Conservation (phyloP, 768 basidiomycete species). For the Leccinum truebloodii region DNA sequence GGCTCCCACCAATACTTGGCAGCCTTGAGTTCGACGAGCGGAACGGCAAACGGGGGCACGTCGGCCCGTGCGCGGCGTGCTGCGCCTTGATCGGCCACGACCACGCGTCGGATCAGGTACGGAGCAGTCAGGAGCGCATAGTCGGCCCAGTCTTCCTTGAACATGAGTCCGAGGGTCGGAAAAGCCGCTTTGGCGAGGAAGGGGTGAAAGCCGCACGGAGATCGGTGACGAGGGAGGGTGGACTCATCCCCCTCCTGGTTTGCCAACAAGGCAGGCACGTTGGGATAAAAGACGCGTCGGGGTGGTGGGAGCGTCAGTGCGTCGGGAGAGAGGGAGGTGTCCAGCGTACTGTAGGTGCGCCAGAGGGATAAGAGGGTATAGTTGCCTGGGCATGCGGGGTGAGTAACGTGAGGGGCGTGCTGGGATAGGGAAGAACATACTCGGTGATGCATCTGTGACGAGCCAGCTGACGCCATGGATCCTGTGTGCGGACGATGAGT, state of each 20-base stretch:
- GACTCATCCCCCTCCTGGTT: constrained; percentile 30
- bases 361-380: constrained; percentile 76
- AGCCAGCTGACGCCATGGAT: constrained; percentile 73
- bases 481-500: constrained; percentile 33
- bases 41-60: constrained; percentile 37
- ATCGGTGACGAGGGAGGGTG: constrained; percentile 41
- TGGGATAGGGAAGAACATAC: constrained; percentile 36
- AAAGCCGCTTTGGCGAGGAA: constrained; percentile 73
- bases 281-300: constrained; percentile 73
- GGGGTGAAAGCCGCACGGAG: constrained; percentile 69
- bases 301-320: constrained; percentile 61
- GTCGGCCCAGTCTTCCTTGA: constrained; percentile 76
- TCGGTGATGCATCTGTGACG: constrained; percentile 50
- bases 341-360: constrained; percentile 71
- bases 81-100: constrained; percentile 76
- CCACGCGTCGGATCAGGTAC: constrained; percentile 71
- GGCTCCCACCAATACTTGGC: constrained; percentile 74
- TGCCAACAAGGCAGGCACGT: constrained; percentile 59
- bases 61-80: constrained; percentile 41
- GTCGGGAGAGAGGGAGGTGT: constrained; percentile 46
- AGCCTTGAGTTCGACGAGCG: constrained; percentile 41
- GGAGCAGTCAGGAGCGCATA: constrained; percentile 66
- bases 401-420: not conserved
- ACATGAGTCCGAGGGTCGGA: constrained; percentile 67
- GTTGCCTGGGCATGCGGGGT: constrained; percentile 43